Percentiles rank a stretch among this genome's conserved stretches.
Evolutionary conservation across 257 asterid species (phyloP).

Genomic region (Ophiorrhiza pumila): DNA sequence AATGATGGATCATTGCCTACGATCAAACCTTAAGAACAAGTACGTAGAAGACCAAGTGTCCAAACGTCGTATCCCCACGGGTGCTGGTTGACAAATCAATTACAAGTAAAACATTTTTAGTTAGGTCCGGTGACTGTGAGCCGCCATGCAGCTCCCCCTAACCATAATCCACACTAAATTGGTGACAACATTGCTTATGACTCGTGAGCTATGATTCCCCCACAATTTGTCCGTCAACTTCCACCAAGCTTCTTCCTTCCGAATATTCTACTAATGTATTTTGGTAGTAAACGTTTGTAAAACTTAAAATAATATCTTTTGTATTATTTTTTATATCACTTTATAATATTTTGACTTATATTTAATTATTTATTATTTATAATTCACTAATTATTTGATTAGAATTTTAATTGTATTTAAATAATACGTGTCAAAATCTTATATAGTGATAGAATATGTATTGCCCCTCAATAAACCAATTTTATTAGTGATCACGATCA

Average conservation of each 20-base stretch:
- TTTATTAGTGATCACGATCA: too few relatives aligned
- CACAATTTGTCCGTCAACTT: background rate
- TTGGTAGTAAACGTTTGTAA: too few relatives aligned
- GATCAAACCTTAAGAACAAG: too few relatives aligned
- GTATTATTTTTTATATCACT: too few relatives aligned
- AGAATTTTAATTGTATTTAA: too few relatives aligned
- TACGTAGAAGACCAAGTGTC: background rate
- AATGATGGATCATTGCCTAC: background rate
- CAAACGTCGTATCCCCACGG: background rate
- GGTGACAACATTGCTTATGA: conserved; percentile 7
- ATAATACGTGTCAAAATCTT: too few relatives aligned
- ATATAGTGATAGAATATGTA: too few relatives aligned
- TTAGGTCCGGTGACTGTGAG: background rate
- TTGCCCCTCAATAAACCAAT: too few relatives aligned
- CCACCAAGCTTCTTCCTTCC: conserved; percentile 1
- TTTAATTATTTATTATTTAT: too few relatives aligned
- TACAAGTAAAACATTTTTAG: background rate
- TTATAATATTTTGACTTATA: too few relatives aligned
- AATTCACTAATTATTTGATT: too few relatives aligned
- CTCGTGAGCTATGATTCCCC: background rate
- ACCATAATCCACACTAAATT: background rate
- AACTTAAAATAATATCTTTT: too few relatives aligned
- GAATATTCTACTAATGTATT: background rate
- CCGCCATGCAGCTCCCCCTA: conserved; percentile 16
- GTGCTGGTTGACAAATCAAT: conserved; percentile 1